A percentile compares a stretch with the other conserved stretches of the same genome.
These are phyloP conservation scores for Crassisporium funariophilum DNA, from an alignment of 768 basidiomycete genomes.

Conservation along the genomic window DNA sequence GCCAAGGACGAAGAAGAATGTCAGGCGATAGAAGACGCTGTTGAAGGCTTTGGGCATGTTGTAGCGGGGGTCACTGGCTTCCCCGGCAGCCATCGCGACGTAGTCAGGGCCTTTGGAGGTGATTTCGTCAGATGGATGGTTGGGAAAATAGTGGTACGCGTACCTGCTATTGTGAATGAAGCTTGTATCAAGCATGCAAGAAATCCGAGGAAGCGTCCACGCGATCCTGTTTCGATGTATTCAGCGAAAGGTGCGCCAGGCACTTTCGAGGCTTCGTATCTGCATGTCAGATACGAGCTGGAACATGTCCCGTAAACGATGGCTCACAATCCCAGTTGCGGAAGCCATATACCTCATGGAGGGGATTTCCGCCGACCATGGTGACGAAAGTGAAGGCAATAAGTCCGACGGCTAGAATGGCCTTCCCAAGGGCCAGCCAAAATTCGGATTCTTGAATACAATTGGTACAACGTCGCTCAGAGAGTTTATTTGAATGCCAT, in stretches of 20 bases:
- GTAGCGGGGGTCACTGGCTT: constrained; percentile 68
- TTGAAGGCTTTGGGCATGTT: constrained; percentile 73
- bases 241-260: constrained; percentile 57
- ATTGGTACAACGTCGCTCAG: not conserved
- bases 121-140: not conserved
- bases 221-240: constrained; percentile 52
- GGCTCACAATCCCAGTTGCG: constrained; percentile 51
- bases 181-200: constrained; percentile 63
- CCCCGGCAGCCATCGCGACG: constrained; percentile 65
- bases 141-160: constrained; percentile 8
- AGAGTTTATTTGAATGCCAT: constrained; percentile 10
- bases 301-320: not conserved
- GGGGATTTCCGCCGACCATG: constrained; percentile 63
- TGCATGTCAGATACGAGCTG: not conserved
- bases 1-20: constrained; percentile 77
- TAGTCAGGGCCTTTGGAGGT: constrained; percentile 45
- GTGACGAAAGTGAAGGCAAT: constrained; percentile 58
- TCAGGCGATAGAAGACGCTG: constrained; percentile 78
- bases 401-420: constrained; percentile 47
- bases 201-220: constrained; percentile 66
- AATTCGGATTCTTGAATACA: constrained; percentile 50
- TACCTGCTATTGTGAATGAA: constrained; percentile 62
- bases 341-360: constrained; percentile 56
- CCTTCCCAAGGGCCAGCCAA: constrained; percentile 56
- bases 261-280: constrained; percentile 40